Evolutionary conservation across 2,329 filamentous ascomycete species (phyloP), one percentile per base, ranked within the genome.

Genomic region (Grosmannia serpens): DNA sequence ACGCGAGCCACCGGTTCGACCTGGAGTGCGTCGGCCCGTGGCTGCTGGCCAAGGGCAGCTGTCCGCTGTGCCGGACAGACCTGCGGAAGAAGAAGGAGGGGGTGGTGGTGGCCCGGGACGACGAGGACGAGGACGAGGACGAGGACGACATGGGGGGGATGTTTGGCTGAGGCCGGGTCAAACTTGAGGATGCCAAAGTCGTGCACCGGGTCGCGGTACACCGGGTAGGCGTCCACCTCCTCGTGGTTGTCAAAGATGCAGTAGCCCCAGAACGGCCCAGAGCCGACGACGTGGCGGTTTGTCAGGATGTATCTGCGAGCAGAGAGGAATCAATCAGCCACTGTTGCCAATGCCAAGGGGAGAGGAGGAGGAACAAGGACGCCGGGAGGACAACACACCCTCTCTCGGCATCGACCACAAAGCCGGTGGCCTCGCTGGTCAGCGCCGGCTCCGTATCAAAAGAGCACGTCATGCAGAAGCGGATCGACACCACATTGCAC

Each of bases 241-340:
- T 99, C 94, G 72, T 99, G 94, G 70, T 99, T 99, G 72, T 99
- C 95, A 71, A 99, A 99, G 65, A 99, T 91, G 70, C 89, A 91
- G 74, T 95, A 96, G 53, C 94, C 94, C 87, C 92, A 97, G 73
- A 99, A 99, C 1, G 94, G 94, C 1, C 94, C 94, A 1, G 94
- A 82, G 63, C 94, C 91, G 49, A 97, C 94, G 35, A 99, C 94
- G 75, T 99, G 94, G 60, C 89, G 83, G 70, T 94, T 94, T 13
- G 89, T 94, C 70, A 94, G 73, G 66, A 94, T 92, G 70, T 91
- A 91, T 66, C 80, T 80, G 33, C 17, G n/a, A n/a, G n/a, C n/a
- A n/a, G n/a, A n/a, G n/a, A n/a, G n/a, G n/a, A n/a, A 29, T 27
- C n/a, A 2, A 26, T 50, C 8, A 50, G 47, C 47, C 44, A 46